These are phyloP conservation scores for Hypoxylon rickii DNA, from an alignment of 495 filamentous ascomycete genomes.

Conservation along the genomic window DNA sequence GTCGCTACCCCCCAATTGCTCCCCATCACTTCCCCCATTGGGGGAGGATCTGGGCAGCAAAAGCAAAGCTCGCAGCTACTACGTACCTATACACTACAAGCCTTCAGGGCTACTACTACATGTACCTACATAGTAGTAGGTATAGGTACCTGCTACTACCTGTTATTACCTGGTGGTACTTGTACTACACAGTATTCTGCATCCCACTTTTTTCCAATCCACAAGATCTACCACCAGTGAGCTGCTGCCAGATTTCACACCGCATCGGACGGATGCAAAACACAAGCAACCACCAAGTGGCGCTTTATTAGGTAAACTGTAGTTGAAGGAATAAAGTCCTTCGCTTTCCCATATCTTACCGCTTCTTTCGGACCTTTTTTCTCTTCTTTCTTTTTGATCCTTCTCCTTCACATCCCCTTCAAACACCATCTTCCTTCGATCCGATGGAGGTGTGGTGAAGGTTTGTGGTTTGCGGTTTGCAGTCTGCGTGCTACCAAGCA, in stretches of 20 bases:
- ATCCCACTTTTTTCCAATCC: constrained; percentile 21
- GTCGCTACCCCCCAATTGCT: too few species aligned
- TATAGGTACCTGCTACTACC: not conserved
- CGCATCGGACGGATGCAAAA: constrained; percentile 19
- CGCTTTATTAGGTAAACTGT: constrained; percentile 8
- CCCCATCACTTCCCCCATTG: too few species aligned
- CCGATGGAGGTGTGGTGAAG: constrained; percentile 25
- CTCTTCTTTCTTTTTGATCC: not conserved
- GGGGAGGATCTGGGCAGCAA: too few species aligned
- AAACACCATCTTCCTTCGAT: constrained; percentile 25
- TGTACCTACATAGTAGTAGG: not conserved
- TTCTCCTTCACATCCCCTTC: constrained; percentile 5
- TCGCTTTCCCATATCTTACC: constrained; percentile 1
- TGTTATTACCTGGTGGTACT: too few species aligned
- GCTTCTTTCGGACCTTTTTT: constrained; percentile 3
- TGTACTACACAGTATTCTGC: not conserved
- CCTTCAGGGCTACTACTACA: too few species aligned
- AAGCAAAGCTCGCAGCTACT: too few species aligned
- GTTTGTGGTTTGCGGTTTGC: constrained; percentile 2
- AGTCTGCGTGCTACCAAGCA: constrained; percentile 11
- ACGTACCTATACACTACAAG: too few species aligned
- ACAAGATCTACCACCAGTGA: constrained; percentile 31
- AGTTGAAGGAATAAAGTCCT: constrained; percentile 10
- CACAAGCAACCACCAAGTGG: constrained; percentile 6
- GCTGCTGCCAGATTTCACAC: constrained; percentile 35